These are phyloP conservation scores for Phyllosticta citrichinensis DNA, from an alignment of 2,329 filamentous ascomycete genomes.

Conservation along the genomic window DNA sequence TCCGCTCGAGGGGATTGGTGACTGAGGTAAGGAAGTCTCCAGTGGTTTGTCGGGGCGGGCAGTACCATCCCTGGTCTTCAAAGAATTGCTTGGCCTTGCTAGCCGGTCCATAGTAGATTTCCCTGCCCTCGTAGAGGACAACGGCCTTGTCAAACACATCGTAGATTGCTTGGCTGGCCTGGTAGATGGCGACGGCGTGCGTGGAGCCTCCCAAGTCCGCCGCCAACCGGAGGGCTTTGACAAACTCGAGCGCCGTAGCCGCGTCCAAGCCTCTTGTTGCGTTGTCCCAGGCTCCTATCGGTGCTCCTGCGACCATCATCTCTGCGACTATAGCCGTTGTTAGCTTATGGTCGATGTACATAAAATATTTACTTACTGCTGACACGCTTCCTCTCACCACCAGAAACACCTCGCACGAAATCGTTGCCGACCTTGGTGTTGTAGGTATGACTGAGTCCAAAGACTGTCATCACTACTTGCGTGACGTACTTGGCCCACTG, in stretches of 20 bases:
- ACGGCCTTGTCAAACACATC: constrained; percentile 62
- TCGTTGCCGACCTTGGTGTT: constrained; percentile 49
- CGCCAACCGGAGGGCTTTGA: constrained; percentile 40
- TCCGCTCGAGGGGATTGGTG: constrained; percentile 40
- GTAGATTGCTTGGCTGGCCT: constrained; percentile 42
- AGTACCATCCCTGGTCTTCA: constrained; percentile 57
- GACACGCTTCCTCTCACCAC: constrained; percentile 53
- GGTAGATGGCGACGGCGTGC: constrained; percentile 50
- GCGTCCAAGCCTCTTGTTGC: constrained; percentile 30
- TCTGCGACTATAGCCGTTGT: constrained; percentile 36
- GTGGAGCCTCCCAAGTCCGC: constrained; percentile 41
- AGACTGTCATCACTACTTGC: constrained; percentile 43
- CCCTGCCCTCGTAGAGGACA: constrained; percentile 64
- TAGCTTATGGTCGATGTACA: no score
- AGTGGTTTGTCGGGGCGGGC: constrained; percentile 57
- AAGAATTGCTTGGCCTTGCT: constrained; percentile 54
- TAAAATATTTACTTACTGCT: constrained; percentile 23
- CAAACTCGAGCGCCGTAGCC: constrained; percentile 47
- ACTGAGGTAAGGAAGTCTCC: constrained; percentile 70
- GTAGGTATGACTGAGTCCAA: constrained; percentile 46
- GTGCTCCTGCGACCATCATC: constrained; percentile 31
- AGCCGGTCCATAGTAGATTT: constrained; percentile 66
- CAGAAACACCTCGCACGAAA: constrained; percentile 51
- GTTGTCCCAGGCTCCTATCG: constrained; percentile 37
- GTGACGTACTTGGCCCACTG: constrained; percentile 36